Conservation (phyloP, 768 basidiomycete genomes). For the Tylopilus balloui region DNA sequence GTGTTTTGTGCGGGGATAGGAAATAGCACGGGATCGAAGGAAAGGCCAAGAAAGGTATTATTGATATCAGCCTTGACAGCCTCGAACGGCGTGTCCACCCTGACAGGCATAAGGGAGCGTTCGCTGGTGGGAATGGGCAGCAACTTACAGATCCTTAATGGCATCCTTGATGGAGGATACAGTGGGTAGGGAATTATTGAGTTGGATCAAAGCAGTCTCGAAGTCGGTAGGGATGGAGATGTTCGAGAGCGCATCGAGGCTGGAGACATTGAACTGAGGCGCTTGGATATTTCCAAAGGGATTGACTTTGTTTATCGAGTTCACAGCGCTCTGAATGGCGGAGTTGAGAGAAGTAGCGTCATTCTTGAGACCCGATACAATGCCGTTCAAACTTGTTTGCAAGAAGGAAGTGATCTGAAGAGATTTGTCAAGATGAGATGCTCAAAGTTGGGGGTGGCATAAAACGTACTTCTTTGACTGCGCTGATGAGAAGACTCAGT, state of each 20-base stretch:
- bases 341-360: conserved; percentile 66
- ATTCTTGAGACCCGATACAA: conserved; percentile 70
- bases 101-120: conserved; percentile 24
- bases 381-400: conserved; percentile 48
- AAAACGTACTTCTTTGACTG: conserved; percentile 71
- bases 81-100: conserved; percentile 85
- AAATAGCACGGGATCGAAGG: conserved; percentile 66
- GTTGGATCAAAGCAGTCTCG: conserved; percentile 60
- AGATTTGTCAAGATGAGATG: conserved; percentile 12
- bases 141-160: conserved; percentile 62
- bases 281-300: conserved; percentile 64
- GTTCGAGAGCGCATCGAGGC: conserved; percentile 67
- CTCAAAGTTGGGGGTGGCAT: background rate
- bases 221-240: conserved; percentile 78
- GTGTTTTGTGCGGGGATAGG: conserved; percentile 70
- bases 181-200: conserved; percentile 80
- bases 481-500: conserved; percentile 72
- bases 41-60: conserved; percentile 69
- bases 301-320: conserved; percentile 70
- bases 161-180: conserved; percentile 68
- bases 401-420: conserved; percentile 69
- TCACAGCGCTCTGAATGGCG: conserved; percentile 57
- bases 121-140: background rate
- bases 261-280: conserved; percentile 73
- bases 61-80: conserved; percentile 86